Conservation (phyloP, 2,329 filamentous ascomycete species). For the Scedosporium boydii region DNA sequence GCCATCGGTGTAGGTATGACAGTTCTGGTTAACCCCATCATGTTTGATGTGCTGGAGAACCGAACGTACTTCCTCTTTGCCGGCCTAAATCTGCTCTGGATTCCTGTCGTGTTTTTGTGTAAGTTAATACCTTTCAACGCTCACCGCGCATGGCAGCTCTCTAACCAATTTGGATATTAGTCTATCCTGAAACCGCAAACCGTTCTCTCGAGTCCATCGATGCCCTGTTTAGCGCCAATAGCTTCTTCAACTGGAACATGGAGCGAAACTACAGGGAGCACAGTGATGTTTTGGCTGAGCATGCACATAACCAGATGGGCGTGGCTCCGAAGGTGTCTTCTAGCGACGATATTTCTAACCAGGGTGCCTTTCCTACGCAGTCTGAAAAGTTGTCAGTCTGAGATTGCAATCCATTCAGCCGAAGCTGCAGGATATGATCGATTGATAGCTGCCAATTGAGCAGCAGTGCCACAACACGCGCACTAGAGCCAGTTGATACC, state of each 20-base stretch:
- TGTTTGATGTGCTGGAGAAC: slow-evolving; percentile 35
- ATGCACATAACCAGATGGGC: not conserved
- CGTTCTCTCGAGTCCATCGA: slow-evolving; percentile 43
- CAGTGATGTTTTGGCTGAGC: slow-evolving; percentile 17
- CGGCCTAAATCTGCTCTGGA: slow-evolving; percentile 38
- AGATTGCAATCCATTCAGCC: not conserved
- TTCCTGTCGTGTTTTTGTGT: slow-evolving; percentile 38
- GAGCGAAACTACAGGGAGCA: slow-evolving; percentile 20
- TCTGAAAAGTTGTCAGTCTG: not conserved
- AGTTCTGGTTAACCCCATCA: slow-evolving; percentile 40
- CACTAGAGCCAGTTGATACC: no score
- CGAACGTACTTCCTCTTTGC: slow-evolving; percentile 43
- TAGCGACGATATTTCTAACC: not conserved
- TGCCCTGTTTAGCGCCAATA: slow-evolving; percentile 35
- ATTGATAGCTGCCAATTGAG: no score
- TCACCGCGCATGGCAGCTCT: not conserved
- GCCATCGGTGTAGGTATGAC: slow-evolving; percentile 47
- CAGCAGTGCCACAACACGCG: no score
- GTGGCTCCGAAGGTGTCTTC: not conserved
- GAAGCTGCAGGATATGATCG: no score
- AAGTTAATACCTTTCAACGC: slow-evolving; percentile 7
- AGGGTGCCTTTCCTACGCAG: not conserved
- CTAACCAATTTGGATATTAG: slow-evolving; percentile 13
- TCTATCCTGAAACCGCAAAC: slow-evolving; percentile 31
- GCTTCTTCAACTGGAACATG: slow-evolving; percentile 35